Conservation (phyloP, 352 stramenopile species). For the Pythium scleroteichum region DNA sequence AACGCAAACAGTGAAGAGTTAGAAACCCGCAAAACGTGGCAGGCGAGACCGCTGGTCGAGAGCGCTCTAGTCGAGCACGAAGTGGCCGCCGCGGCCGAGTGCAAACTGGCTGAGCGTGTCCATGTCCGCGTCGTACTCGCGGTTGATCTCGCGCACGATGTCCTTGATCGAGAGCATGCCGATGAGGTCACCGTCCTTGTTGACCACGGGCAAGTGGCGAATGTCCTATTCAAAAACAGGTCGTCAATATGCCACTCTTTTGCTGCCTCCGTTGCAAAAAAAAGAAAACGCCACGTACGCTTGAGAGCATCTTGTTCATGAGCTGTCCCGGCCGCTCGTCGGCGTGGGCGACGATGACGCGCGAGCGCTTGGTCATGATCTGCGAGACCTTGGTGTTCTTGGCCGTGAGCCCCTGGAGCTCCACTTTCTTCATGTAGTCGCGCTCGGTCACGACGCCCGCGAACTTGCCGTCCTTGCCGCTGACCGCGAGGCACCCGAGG, state of each 20-base stretch:
- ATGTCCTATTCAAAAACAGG: constrained; percentile 64
- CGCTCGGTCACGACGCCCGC: constrained; percentile 92
- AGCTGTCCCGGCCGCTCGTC: constrained; percentile 89
- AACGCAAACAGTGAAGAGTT: constrained; percentile 1
- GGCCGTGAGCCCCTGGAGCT: constrained; percentile 89
- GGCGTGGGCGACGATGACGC: constrained; percentile 86
- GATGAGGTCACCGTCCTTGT: constrained; percentile 87
- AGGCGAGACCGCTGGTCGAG: constrained; percentile 43
- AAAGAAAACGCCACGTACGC: constrained; percentile 35
- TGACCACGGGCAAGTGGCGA: constrained; percentile 94
- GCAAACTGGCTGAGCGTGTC: constrained; percentile 80
- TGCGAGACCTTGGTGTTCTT: constrained; percentile 88
- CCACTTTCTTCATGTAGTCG: constrained; percentile 96
- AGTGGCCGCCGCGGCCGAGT: constrained; percentile 76
- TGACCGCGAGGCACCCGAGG: constrained; percentile 90
- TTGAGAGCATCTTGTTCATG: constrained; percentile 97
- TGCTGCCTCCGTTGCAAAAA: not conserved
- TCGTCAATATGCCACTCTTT: constrained; percentile 2
- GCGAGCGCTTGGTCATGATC: constrained; percentile 93
- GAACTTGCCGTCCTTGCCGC: constrained; percentile 87
- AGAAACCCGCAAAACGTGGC: not conserved
- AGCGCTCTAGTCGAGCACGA: constrained; percentile 77
- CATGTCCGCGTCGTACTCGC: constrained; percentile 77
- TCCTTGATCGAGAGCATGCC: constrained; percentile 96
- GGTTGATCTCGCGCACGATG: constrained; percentile 87